Conservation (phyloP, 805 yeast genomes). For the Candida berthetii region DNA sequence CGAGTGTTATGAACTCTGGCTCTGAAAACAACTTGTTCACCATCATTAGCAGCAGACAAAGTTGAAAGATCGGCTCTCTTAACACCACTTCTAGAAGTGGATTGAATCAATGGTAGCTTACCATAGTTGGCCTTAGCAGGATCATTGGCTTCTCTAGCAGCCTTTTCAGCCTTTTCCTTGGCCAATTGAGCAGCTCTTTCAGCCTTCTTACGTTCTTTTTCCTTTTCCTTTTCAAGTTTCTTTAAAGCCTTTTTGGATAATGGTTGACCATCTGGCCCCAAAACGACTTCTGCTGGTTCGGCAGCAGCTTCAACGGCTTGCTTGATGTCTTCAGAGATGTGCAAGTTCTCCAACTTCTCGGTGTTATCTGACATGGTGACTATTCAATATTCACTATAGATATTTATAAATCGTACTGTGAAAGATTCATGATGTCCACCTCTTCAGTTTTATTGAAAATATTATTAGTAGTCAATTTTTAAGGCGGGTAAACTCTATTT, state of each 20-base stretch:
- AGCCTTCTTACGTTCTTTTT: conserved; percentile 88
- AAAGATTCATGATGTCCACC: too few species aligned
- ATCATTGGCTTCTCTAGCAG: conserved; percentile 71
- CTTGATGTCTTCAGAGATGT: conserved; percentile 20
- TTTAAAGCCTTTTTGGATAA: conserved; percentile 90
- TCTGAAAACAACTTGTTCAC: conserved; percentile 76
- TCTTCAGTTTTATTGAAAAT: too few species aligned
- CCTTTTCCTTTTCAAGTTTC: conserved; percentile 89
- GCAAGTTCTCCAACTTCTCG: conserved; percentile 1
- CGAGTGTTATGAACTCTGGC: conserved; percentile 93
- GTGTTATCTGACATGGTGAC: not conserved
- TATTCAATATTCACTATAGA: too few species aligned
- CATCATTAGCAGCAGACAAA: conserved; percentile 58
- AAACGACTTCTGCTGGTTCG: conserved; percentile 1
- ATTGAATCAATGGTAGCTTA: conserved; percentile 79
- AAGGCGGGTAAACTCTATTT: too few species aligned
- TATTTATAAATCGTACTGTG: too few species aligned
- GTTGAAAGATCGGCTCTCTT: conserved; percentile 52
- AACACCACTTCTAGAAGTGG: conserved; percentile 59
- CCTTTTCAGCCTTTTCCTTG: conserved; percentile 65
- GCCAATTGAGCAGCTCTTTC: conserved; percentile 88
- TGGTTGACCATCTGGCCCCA: conserved; percentile 77
- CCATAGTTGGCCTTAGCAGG: conserved; percentile 89
- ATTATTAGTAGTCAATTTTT: too few species aligned
- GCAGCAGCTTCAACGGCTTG: not conserved